Conservation (phyloP, 768 basidiomycete genomes). For the Amanita pseudoporphyria region DNA sequence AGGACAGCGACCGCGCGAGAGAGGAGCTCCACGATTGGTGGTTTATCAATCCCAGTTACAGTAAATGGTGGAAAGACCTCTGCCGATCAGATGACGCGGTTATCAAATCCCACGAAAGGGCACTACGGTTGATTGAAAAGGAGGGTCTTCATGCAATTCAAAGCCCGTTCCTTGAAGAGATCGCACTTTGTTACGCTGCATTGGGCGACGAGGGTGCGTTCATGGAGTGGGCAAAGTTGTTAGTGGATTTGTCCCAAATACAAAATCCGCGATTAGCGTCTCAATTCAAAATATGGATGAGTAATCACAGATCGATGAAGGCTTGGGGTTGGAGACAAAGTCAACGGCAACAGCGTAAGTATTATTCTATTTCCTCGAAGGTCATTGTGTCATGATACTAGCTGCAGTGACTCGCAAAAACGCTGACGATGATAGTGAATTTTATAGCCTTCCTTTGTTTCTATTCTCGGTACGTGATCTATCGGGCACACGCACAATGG, state of each 20-base stretch:
- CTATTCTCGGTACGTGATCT: neutral
- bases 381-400: neutral
- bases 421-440: neutral
- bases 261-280: constrained; percentile 18
- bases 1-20: constrained; percentile 24
- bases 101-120: constrained; percentile 26
- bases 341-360: constrained; percentile 15
- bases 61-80: constrained; percentile 33
- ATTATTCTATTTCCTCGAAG: neutral
- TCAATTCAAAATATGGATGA: constrained; percentile 21
- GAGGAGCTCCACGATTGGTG: constrained; percentile 24
- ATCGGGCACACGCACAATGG: too few relatives aligned
- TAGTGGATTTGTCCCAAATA: constrained; percentile 17
- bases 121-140: constrained; percentile 28
- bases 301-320: constrained; percentile 21
- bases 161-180: constrained; percentile 31
- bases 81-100: constrained; percentile 30
- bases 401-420: neutral
- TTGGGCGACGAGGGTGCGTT: constrained; percentile 29
- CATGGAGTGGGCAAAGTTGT: constrained; percentile 23
- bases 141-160: constrained; percentile 34
- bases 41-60: constrained; percentile 26
- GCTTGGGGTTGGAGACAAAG: constrained; percentile 35
- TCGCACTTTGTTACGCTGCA: constrained; percentile 30
- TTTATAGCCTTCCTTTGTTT: neutral